phyloP scores from a whole-genome alignment of 495 filamentous ascomycete genomes.

The Podospora didyma region DNA sequence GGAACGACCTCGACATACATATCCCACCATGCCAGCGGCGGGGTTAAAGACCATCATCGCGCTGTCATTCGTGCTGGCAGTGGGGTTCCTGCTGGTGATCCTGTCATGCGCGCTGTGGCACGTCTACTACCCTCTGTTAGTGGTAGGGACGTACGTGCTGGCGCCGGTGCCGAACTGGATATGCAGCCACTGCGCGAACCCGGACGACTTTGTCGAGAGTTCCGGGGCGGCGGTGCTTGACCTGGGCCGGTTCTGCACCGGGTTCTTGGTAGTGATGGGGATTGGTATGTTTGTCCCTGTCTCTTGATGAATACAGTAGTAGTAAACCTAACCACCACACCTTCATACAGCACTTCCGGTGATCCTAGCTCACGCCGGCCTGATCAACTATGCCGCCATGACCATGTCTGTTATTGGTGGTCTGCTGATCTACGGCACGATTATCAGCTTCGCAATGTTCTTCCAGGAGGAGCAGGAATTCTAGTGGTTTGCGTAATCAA shows the following conservation, averaged over 20 bases:
- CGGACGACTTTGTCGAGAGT: constrained; percentile 95
- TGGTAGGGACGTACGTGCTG: constrained; percentile 91
- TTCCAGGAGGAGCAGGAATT: constrained; percentile 95
- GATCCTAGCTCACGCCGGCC: constrained; percentile 75
- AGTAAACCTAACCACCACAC: too few relatives aligned
- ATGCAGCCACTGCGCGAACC: constrained; percentile 78
- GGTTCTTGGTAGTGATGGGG: constrained; percentile 96
- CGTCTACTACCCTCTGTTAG: constrained; percentile 88
- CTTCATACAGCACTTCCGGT: constrained; percentile 98
- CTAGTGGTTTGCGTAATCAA: constrained; percentile 15
- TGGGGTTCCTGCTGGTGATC: constrained; percentile 98
- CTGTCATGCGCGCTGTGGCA: constrained; percentile 92
- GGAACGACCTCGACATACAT: neutral
- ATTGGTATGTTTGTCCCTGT: constrained; percentile 63
- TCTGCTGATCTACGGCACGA: constrained; percentile 92
- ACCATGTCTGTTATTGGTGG: constrained; percentile 92
- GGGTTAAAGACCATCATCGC: constrained; percentile 98
- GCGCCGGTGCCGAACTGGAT: constrained; percentile 96
- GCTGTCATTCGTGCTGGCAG: constrained; percentile 97
- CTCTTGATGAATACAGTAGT: too few relatives aligned
- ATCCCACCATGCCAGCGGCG: constrained; percentile 66
- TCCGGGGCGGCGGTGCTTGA: constrained; percentile 77
- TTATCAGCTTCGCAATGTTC: constrained; percentile 96
- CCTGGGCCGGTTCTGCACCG: constrained; percentile 90
- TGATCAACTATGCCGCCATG: constrained; percentile 83